Evolutionary conservation across 306 rosid genomes (phyloP), one percentile per base, ranked within the genome.

Genomic region (Notholithocarpus densiflorus): DNA sequence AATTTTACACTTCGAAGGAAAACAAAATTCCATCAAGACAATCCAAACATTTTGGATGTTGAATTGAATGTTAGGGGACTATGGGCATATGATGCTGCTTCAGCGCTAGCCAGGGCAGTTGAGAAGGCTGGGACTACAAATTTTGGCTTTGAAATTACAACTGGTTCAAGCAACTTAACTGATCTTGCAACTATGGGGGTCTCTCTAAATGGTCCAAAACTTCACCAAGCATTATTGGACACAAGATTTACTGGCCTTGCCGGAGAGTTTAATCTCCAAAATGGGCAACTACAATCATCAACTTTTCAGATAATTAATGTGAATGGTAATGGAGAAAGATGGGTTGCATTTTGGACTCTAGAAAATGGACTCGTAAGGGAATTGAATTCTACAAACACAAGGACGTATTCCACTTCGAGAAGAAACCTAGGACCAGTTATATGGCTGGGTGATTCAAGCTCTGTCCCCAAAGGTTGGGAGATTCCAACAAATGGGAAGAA

Each of bases 381-480:
- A 2, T 23, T 62, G 43, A 20, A 20, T 10, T 48, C 72, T 12
- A 34, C 12, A 48, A 61, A 7, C 26, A 43, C 4, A 3, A 18
- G 12, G 20, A 19, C 5, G 6, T 40, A 74, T 43, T 80, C 78
- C 7, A n/a, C 37, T 61, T 43, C 56, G 1, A 75, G 62, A 40
- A 62, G 52, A 0, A 56, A 74, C 29, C 24, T 87, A 17, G 82
- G 80, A 43, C 71, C 76, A 0, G 80, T 89, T 4, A 77, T 79
- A 6, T 89, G 91, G 90, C 87, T 87, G 0, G 90, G 90, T 10
- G 80, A 87, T 40, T 48, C 79, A 6, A 34, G 9, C 14, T 24
- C 76, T 19, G 21, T 5, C 14, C 90, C 90, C 0, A 85, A 68
- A 13, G 92, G 89, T 15, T 83, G 90, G 92, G 85, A 77, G 60